phyloP scores from a whole-genome alignment of 768 basidiomycete species.

The Trichaptum fuscoviolaceum region DNA sequence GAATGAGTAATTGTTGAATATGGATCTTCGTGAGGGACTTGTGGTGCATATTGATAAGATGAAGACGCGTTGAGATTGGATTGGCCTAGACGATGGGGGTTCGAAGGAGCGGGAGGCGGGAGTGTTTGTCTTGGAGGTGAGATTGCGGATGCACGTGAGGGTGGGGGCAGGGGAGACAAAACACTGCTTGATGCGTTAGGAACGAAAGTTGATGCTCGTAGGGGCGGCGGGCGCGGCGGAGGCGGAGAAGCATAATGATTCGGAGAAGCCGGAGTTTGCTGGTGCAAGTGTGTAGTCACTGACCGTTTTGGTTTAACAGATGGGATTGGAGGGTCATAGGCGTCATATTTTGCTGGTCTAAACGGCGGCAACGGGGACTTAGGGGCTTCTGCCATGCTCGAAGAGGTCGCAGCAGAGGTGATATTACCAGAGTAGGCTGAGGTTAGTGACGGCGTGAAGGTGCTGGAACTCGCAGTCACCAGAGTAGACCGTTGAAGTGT shows the following conservation, averaged over 20 bases:
- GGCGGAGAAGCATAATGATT: conserved; percentile 1
- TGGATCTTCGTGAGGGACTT: not conserved
- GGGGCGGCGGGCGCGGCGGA: conserved; percentile 5
- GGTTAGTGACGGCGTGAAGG: conserved; percentile 8
- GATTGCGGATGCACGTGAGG: conserved; percentile 11
- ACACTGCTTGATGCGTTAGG: conserved; percentile 8
- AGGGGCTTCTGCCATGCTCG: conserved; percentile 2
- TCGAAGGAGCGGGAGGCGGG: conserved; percentile 19
- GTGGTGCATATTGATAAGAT: not conserved
- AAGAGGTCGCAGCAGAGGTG: conserved; percentile 3
- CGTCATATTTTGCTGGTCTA: conserved; percentile 23
- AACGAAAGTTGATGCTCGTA: conserved; percentile 11
- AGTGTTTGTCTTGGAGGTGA: conserved; percentile 11
- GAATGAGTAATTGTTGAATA: conserved; percentile 2
- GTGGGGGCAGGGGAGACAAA: conserved; percentile 3
- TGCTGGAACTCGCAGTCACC: conserved; percentile 8
- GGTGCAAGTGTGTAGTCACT: not conserved
- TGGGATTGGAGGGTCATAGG: conserved; percentile 29
- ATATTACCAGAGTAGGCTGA: not conserved
- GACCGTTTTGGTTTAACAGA: conserved; percentile 13
- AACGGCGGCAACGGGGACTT: conserved; percentile 10
- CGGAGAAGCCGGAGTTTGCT: conserved; percentile 5
- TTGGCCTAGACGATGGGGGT: conserved; percentile 14
- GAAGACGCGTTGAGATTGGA: conserved; percentile 11
- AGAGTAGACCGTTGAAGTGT: not conserved